Base-by-base conservation (phyloP, 257 asterid species). In the Nicotiana tomentosiformis region DNA sequence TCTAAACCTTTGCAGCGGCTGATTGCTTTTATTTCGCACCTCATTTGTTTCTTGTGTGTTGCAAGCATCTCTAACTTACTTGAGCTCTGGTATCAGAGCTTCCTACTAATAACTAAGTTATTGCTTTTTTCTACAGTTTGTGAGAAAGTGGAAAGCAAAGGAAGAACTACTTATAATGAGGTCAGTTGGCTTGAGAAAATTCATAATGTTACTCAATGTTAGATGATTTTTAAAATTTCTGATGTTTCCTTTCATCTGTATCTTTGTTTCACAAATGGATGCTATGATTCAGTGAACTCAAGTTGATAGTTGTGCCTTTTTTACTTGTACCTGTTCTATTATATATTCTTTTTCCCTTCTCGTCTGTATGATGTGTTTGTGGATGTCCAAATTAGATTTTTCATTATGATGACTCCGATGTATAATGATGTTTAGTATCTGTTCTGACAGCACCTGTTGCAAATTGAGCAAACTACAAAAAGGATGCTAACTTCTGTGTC, bases 111-210 rank as follows among this genome's bases (percentile, higher is more conserved):
- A 77, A 83, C 78, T 85, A 37, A 76, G 66, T 80, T 70, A 12
- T 80, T 84, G 55, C 85, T 68, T 83, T 82, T 84, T 90, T 87
- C 86, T 66, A 81, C 81, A 96, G 99, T 96, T 85, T 94, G 99
- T 81, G 98, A 94, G 93, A 96, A 96, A 88, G 99, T 96, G 82
- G 98, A 94, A 92, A 96, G 98, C 98, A 96, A 93, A 88, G 99
- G 99, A 83, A 92, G 98, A 90, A 96, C 99, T 33, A 96, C 99
- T 55, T 96, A 96, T 87, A 96, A 96, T 87, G 99, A 96, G 98
- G 99, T 96, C 81, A 89, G 91, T 82, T 72, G 77, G 78, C 80
- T 64, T 81, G 80, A 51, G 43, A 29, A 76, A 76, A 74, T 26
- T 74, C 80, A 15, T 26, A 14, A 76, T 76, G 64, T 15, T 26